Conservation (phyloP, 2,329 filamentous ascomycete species). For the Botryosphaeria dothidea region DNA sequence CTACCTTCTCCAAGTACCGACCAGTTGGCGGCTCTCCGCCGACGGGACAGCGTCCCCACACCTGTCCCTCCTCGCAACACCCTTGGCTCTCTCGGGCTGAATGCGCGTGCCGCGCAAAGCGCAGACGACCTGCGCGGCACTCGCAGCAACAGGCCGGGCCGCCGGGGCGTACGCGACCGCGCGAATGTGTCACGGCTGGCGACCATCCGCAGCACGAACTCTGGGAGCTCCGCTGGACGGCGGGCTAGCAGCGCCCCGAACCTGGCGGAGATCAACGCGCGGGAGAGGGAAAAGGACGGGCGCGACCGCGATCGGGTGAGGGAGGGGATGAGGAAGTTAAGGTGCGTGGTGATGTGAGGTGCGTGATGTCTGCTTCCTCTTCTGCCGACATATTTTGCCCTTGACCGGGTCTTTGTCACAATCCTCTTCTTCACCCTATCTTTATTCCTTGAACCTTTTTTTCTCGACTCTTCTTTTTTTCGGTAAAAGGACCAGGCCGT, state of each 20-base stretch:
- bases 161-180: not conserved
- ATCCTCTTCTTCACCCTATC: not conserved
- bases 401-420: not conserved
- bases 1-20: not conserved
- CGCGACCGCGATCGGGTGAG: not conserved
- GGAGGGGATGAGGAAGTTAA: conserved; percentile 2
- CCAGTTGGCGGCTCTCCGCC: not conserved
- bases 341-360: conserved; percentile 8
- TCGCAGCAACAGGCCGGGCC: not conserved
- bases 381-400: not conserved
- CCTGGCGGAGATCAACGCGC: not conserved
- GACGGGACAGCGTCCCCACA: conserved; percentile 7
- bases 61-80: not conserved
- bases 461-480: not conserved
- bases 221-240: not conserved
- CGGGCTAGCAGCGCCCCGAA: not conserved
- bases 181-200: not conserved
- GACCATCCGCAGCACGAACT: conserved; percentile 10
- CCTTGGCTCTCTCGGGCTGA: not conserved
- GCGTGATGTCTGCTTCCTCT: not conserved
- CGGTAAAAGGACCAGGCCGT: not conserved
- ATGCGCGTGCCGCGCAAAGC: conserved; percentile 11
- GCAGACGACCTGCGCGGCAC: conserved; percentile 3
- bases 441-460: not conserved
- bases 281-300: not conserved